Percentiles rank a stretch among this genome's conserved stretches.
These are phyloP conservation scores for Fusarium siculi DNA, from an alignment of 2,329 filamentous ascomycete genomes.

Conservation along the genomic window DNA sequence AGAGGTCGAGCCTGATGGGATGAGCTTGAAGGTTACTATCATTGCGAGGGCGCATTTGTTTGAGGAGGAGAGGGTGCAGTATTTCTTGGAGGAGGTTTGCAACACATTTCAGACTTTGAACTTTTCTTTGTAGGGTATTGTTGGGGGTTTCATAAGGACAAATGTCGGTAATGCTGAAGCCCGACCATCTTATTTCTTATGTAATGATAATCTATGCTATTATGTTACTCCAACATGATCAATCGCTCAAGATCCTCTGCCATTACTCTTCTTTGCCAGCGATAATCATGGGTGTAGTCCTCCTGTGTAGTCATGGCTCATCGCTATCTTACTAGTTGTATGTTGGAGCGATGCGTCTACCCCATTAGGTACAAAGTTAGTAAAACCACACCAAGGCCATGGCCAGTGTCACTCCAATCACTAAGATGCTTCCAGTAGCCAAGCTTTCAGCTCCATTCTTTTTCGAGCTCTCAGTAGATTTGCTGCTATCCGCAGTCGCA, in stretches of 20 bases:
- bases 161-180: too few species aligned
- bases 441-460: neutral
- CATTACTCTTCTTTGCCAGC: rapidly evolving
- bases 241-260: rapidly evolving
- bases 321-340: too few species aligned
- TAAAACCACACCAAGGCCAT: neutral
- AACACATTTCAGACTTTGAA: neutral
- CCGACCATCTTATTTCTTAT: too few species aligned
- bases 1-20: constrained; percentile 14
- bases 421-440: neutral
- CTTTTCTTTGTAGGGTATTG: neutral
- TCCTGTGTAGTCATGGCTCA: too few species aligned
- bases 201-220: too few species aligned
- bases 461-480: neutral
- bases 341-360: too few species aligned
- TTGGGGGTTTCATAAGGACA: too few species aligned
- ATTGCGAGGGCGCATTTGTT: neutral
- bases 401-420: rapidly evolving
- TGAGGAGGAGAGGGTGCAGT: neutral
- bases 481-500: neutral
- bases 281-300: too few species aligned
- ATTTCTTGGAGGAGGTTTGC: neutral
- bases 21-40: neutral
- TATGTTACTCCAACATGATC: too few species aligned
- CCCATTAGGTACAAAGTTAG: rapidly evolving